Evolutionary conservation across 352 stramenopile species (phyloP), one percentile per base, ranked within the genome.

Genomic region (Globisporangium cylindrosporum): DNA sequence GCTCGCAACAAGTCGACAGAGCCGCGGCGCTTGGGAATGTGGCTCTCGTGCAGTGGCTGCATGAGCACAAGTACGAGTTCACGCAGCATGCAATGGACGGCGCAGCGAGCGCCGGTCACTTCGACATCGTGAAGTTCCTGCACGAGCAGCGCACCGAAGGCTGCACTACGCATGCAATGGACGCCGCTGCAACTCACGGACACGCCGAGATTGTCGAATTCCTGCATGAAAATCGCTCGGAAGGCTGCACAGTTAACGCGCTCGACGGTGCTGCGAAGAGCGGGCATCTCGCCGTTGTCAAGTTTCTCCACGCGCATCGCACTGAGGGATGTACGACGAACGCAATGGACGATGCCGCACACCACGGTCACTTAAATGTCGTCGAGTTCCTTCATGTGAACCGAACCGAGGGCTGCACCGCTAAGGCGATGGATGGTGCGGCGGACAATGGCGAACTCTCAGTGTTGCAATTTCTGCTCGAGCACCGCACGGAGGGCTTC

Each of bases 221-320:
- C 24, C 46, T 69, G 24, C 63, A 69, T 32, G 20, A 12, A 4
- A 36, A 63, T 41, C 63, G 55, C 6, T 20, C n/a, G 15, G 63
- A 69, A 36, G 63, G 54, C 41, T 55, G 36, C 25, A 69, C 63
- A 15, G 22, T 32, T 24, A 46, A 36, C 25, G 63, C 63, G 5
- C 54, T 69, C 5, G 63, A 69, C 22, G 41, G 27, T 29, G 63
- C 63, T 18, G 62, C 53, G 51, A 68, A 61, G 34, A 49, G 61
- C 62, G 62, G 62, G 1, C 62, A 61, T 15, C 24, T 55, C 14
- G 12, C 36, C 24, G 7, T 67, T 36, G 62, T 67, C 25, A 20
- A 32, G n/a, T 67, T 67, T 12, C 62, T 67, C 1, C 62, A 67
- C 18, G 34, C 53, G 2, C 29, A 60, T 4, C 62, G 62, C 43